Conservation (phyloP, 768 basidiomycete genomes). For the Lentinula lateritia region DNA sequence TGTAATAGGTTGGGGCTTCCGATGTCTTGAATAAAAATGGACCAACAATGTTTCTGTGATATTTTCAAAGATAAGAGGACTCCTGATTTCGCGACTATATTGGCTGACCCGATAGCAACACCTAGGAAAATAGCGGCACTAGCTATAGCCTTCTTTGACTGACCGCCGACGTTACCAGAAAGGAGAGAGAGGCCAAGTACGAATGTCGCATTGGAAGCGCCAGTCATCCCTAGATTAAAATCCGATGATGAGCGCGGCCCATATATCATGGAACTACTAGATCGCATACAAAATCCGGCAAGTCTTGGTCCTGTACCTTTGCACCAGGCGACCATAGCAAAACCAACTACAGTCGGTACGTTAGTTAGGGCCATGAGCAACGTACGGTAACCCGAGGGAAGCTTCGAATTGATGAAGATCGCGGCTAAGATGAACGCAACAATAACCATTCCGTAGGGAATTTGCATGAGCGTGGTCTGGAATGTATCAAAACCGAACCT, state of each 20-base stretch:
- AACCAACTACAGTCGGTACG: constrained; percentile 19
- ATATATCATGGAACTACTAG: neutral
- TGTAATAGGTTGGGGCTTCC: constrained; percentile 17
- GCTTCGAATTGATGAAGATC: constrained; percentile 13
- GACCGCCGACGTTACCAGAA: constrained; percentile 33
- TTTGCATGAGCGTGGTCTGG: constrained; percentile 20
- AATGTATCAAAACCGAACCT: constrained; percentile 24
- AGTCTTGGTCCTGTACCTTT: constrained; percentile 14
- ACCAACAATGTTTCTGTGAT: constrained; percentile 17
- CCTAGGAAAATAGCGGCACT: constrained; percentile 17
- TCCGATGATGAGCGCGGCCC: neutral
- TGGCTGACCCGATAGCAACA: constrained; percentile 15
- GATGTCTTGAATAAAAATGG: constrained; percentile 20
- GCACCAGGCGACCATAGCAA: constrained; percentile 21
- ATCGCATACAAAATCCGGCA: constrained; percentile 15
- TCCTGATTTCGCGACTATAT: neutral
- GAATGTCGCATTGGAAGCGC: constrained; percentile 23
- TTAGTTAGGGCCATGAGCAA: constrained; percentile 18
- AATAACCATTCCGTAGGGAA: constrained; percentile 20
- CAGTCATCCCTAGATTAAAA: constrained; percentile 15
- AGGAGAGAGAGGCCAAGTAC: constrained; percentile 27
- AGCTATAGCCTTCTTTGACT: constrained; percentile 18
- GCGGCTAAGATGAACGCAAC: constrained; percentile 15
- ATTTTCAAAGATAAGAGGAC: neutral
- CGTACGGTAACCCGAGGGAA: constrained; percentile 18